Evolutionary conservation across 306 rosid species (phyloP).

Genomic region (cucumber (Cucumis sativus)): Cucumber_9930_V3 NC_026657.2:35045001-35045500

Average conservation of each 20-base stretch:
- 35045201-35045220: conserved; percentile 69
- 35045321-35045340: conserved; percentile 50
- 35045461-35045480: conserved; percentile 77
- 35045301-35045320: conserved; percentile 44
- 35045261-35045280: conserved; percentile 40
- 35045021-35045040: too few species aligned
- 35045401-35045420: conserved; percentile 68
- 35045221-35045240: conserved; percentile 57
- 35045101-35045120: background rate
- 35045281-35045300: conserved; percentile 32
- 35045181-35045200: conserved; percentile 88
- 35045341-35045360: conserved; percentile 46
- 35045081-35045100: background rate
- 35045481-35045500: conserved; percentile 82
- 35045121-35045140: background rate
- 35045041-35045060: background rate
- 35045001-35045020: too few species aligned
- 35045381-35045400: conserved; percentile 75
- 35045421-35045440: conserved; percentile 69
- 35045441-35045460: conserved; percentile 78
- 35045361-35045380: conserved; percentile 63
- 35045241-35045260: conserved; percentile 63
- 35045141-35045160: background rate
- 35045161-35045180: conserved; percentile 47
- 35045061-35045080: background rate